These are phyloP conservation scores for Pythium utonaiense DNA, from an alignment of 352 stramenopile genomes.

Conservation along the genomic window DNA sequence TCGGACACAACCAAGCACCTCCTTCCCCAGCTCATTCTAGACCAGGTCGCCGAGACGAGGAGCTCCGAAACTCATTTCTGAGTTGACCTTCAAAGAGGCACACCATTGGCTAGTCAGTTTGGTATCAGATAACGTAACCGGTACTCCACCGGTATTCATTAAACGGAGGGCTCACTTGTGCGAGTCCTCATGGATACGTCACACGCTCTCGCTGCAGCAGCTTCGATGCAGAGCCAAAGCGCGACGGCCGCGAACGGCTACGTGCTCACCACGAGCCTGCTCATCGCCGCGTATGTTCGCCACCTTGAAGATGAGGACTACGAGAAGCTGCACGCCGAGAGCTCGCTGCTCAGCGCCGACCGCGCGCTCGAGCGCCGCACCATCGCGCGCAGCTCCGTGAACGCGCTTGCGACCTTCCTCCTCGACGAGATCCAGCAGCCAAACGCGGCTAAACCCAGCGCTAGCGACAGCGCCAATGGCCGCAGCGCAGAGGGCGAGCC, in stretches of 20 bases:
- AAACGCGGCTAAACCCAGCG: slow-evolving; percentile 2
- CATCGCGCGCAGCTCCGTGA: slow-evolving; percentile 31
- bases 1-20: no score
- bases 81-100: no score
- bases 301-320: slow-evolving; percentile 24
- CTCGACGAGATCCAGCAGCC: slow-evolving; percentile 53
- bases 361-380: slow-evolving; percentile 20
- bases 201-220: no score
- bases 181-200: no score
- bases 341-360: slow-evolving; percentile 17
- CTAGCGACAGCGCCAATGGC: not conserved
- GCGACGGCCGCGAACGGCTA: slow-evolving; percentile 20
- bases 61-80: no score
- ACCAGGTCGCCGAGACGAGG: no score
- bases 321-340: slow-evolving; percentile 14
- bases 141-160: no score
- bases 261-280: slow-evolving; percentile 23
- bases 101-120: no score
- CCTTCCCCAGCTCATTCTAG: no score
- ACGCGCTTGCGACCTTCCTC: slow-evolving; percentile 50
- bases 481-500: not conserved
- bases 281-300: slow-evolving; percentile 26
- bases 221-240: not conserved
- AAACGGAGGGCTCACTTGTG: no score
- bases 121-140: no score